Conservation (phyloP, 768 basidiomycete genomes). For the Russula vinacea region DNA sequence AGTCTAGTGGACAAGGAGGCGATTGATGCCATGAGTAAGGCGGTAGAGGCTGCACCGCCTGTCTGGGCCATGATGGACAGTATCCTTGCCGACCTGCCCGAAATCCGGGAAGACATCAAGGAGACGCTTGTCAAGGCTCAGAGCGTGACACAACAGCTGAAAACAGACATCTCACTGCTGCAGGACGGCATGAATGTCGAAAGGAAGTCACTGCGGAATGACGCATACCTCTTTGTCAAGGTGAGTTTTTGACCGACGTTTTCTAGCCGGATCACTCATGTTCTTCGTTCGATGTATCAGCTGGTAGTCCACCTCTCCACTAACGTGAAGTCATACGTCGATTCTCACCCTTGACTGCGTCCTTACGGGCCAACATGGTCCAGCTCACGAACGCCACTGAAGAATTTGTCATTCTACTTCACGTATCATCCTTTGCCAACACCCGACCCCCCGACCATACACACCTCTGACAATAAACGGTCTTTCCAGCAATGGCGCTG, state of each 20-base stretch:
- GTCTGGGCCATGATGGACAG: conserved; percentile 83
- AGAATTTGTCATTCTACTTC: conserved; percentile 81
- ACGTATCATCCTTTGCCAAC: conserved; percentile 78
- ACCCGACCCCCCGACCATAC: conserved; percentile 53
- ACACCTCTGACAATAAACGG: conserved; percentile 44
- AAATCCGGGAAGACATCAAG: conserved; percentile 44
- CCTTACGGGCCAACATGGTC: conserved; percentile 67
- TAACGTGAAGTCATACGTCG: conserved; percentile 62
- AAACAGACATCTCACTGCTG: conserved; percentile 54
- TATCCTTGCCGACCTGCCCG: conserved; percentile 50
- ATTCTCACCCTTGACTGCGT: conserved; percentile 52
- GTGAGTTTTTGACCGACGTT: conserved; percentile 40
- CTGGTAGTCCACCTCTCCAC: conserved; percentile 74
- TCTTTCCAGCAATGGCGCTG: conserved; percentile 20
- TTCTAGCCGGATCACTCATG: background rate
- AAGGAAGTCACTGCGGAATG: conserved; percentile 63
- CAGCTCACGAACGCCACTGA: conserved; percentile 80
- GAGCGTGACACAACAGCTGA: conserved; percentile 58
- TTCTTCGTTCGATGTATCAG: conserved; percentile 38
- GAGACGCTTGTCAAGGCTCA: conserved; percentile 61
- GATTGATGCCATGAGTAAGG: conserved; percentile 70
- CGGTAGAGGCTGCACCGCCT: conserved; percentile 73
- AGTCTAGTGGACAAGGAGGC: conserved; percentile 75
- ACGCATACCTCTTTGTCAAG: conserved; percentile 80
- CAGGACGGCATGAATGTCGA: conserved; percentile 56